Conservation (phyloP, 2,329 filamentous ascomycete species). For the Periconia sp. region DNA sequence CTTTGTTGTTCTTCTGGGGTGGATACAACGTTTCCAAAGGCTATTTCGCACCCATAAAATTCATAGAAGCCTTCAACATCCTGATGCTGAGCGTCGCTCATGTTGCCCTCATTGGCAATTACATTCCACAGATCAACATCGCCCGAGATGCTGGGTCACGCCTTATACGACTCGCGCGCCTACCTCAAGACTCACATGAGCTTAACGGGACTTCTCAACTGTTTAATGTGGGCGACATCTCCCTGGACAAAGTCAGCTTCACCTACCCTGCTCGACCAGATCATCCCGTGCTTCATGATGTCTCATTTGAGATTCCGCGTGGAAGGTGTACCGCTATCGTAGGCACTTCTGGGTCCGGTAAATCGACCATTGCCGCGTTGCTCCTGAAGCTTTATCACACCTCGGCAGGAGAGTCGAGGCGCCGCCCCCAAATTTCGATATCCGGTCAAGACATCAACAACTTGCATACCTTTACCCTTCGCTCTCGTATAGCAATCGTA, state of each 20-base stretch:
- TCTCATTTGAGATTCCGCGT: constrained; percentile 66
- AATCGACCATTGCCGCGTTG: constrained; percentile 78
- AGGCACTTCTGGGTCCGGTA: constrained; percentile 84
- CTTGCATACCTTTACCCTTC: constrained; percentile 63
- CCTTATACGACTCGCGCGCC: constrained; percentile 68
- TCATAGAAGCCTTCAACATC: constrained; percentile 77
- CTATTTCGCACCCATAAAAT: constrained; percentile 55
- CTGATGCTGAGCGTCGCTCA: constrained; percentile 82
- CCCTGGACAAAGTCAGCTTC: constrained; percentile 68
- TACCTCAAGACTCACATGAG: constrained; percentile 64
- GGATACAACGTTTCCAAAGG: constrained; percentile 61
- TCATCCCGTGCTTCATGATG: constrained; percentile 58
- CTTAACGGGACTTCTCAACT: constrained; percentile 51
- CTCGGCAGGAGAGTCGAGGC: not conserved
- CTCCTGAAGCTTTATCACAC: constrained; percentile 70
- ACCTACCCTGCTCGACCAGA: constrained; percentile 65
- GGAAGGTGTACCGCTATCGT: constrained; percentile 76
- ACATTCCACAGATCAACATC: constrained; percentile 78
- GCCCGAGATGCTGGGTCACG: constrained; percentile 72
- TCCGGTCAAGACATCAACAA: constrained; percentile 58
- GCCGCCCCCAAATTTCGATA: constrained; percentile 55
- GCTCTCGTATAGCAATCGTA: constrained; percentile 66
- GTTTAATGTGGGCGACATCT: constrained; percentile 54
- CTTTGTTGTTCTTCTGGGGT: constrained; percentile 83
- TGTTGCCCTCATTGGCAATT: constrained; percentile 67